Evolutionary conservation across 192 early-diverging fungal genomes (phyloP), one percentile per base, ranked within the genome.

Genomic region (Coemansia aciculifera): DNA sequence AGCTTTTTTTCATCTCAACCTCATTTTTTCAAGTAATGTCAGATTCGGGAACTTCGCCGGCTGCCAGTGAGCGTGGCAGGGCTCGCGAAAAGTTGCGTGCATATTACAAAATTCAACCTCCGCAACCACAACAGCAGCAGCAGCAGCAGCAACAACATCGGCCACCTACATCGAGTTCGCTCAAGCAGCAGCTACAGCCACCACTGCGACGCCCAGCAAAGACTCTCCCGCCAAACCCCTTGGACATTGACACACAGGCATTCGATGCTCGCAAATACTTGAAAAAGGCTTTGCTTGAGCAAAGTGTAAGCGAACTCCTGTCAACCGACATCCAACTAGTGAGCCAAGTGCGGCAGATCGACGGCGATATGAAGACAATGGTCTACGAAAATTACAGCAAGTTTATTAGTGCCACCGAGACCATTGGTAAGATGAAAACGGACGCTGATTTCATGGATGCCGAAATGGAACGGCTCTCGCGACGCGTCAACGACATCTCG

Each of bases 341-440:
- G 17, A 36, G 63, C 84, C 91, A 93, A 60, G 90, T 94, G 51
- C 87, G 92, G 64, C 88, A 96, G 62, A 87, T 99, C 61, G 94
- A 99, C 73, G 93, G 94, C 11, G 92, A 95, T 44, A 94, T 97
- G 91, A 96, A 99, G 77, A 96, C 97, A 0, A 86, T 99, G 46
- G 95, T 99, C 4, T 99, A 99, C 74, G 94, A 97, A 83, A 99
- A 99, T 85, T 99, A 99, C 72, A 94, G 86, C 86, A 94, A 96
- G 85, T 97, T 99, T 69, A 94, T 97, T 54, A 91, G 89, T 42
- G 97, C 97, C 0, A 94, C 95, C 2, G 94, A 97, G 61, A 95
- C 97, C 1, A 95, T 99, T 51, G 69, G 86, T 10, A 71, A 91
- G 85, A 95, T 98, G 92, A 89, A 89, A 74, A 84, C 84, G 4